Conservation (phyloP, 169 alveolate species). For the Cryptosporidium parvum region DNA sequence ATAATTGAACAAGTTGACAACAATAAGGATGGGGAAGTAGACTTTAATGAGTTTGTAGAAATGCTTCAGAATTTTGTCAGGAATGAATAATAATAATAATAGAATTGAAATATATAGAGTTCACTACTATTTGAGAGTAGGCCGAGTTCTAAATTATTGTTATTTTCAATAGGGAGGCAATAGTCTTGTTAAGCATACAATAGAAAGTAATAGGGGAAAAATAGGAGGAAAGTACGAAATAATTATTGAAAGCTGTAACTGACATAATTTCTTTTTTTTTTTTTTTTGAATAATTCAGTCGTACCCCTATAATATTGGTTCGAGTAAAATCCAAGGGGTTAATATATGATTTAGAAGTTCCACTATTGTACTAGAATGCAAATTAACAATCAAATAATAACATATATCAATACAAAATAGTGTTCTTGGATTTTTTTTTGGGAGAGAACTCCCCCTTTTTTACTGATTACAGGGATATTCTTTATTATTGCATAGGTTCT, state of each 20-base stretch:
- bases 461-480: neutral
- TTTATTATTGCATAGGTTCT: neutral
- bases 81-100: neutral
- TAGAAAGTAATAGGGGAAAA: neutral
- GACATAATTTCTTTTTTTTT: neutral
- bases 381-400: neutral
- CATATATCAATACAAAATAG: neutral
- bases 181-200: no score
- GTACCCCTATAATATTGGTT: neutral
- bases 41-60: slow-evolving; percentile 92
- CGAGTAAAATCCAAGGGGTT: neutral
- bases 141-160: no score
- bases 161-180: neutral
- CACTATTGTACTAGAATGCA: neutral
- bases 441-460: neutral
- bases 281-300: neutral
- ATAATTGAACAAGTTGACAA: slow-evolving; percentile 90
- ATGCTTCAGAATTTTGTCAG: slow-evolving; percentile 85
- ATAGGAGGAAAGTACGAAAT: neutral
- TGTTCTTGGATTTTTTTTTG: no score
- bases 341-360: no score
- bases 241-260: neutral
- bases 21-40: slow-evolving; percentile 93
- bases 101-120: neutral
- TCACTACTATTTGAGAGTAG: neutral